Evolutionary conservation across 345 rosid species (phyloP).

Genomic region (Cardamine occulta): DNA sequence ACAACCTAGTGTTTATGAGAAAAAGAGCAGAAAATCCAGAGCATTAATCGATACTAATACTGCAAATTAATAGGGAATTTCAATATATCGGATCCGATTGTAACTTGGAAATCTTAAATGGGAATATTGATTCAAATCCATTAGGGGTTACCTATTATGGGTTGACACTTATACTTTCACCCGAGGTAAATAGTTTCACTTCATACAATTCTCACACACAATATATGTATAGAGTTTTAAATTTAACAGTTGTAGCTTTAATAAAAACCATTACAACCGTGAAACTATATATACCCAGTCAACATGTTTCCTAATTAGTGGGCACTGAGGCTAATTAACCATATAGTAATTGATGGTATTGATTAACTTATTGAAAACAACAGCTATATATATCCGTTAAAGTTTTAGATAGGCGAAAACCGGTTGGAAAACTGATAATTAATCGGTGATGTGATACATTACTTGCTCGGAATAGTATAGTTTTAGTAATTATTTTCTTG

Average conservation of each 20-base stretch:
- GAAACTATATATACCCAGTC: background rate
- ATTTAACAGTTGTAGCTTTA: background rate
- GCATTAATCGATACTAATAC: background rate
- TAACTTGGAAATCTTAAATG: background rate
- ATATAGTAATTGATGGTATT: background rate
- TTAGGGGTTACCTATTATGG: background rate
- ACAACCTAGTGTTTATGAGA: background rate
- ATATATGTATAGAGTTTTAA: background rate
- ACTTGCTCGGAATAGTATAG: background rate
- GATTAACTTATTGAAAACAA: slow-evolving; percentile 12
- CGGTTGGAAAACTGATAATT: background rate
- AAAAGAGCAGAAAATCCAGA: background rate
- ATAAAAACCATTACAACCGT: background rate
- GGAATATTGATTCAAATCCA: background rate
- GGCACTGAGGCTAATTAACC: slow-evolving; percentile 2
- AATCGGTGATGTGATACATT: slow-evolving; percentile 16
- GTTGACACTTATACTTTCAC: background rate
- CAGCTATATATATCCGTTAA: slow-evolving; percentile 32
- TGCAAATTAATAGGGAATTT: background rate
- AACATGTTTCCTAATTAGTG: slow-evolving; percentile 9
- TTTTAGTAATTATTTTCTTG: background rate
- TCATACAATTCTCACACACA: background rate
- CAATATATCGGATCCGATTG: background rate
- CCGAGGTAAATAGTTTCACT: background rate
- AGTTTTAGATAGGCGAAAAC: background rate